These are phyloP conservation scores for Rhododendron simsii DNA, from an alignment of 148 eudicot genomes.

Conservation along the genomic window DNA sequence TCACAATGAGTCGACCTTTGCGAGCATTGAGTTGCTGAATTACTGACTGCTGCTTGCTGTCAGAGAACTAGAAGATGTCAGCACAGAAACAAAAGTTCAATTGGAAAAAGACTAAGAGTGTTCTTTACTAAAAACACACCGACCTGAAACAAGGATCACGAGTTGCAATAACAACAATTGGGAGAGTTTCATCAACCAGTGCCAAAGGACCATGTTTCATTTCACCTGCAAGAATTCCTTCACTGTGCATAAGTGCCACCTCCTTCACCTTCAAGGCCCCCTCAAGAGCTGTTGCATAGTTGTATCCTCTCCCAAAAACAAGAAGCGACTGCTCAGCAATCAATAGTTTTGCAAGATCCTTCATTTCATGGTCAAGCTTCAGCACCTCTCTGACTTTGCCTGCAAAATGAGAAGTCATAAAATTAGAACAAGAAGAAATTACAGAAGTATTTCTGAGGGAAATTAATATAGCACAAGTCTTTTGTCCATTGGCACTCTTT, in stretches of 20 bases:
- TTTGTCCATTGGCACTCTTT: background rate
- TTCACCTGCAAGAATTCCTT: slow-evolving; percentile 99
- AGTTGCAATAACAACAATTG: slow-evolving; percentile 90
- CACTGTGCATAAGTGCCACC: slow-evolving; percentile 97
- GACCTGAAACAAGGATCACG: slow-evolving; percentile 91
- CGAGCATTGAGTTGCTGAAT: slow-evolving; percentile 99
- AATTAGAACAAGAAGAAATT: background rate
- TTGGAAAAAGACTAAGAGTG: background rate
- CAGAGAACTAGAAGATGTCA: slow-evolving; percentile 12
- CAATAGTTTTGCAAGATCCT: slow-evolving; percentile 73
- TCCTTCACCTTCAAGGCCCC: slow-evolving; percentile 98
- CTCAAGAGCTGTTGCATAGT: slow-evolving; percentile 95
- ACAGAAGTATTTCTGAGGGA: background rate
- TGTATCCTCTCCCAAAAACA: slow-evolving; percentile 96
- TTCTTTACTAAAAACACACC: slow-evolving; percentile 3
- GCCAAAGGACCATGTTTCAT: slow-evolving; percentile 99
- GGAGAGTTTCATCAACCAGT: slow-evolving; percentile 88
- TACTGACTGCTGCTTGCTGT: slow-evolving; percentile 98
- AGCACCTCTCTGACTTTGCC: slow-evolving; percentile 83
- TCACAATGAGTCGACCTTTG: slow-evolving; percentile 85
- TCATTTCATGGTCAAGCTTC: slow-evolving; percentile 88
- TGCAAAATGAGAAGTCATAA: slow-evolving; percentile 21
- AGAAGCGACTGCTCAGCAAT: slow-evolving; percentile 92
- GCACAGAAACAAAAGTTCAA: background rate
- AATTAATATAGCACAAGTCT: background rate